Evolutionary conservation across 2,329 filamentous ascomycete genomes (phyloP).

Genomic region (Seiridium cupressi): DNA sequence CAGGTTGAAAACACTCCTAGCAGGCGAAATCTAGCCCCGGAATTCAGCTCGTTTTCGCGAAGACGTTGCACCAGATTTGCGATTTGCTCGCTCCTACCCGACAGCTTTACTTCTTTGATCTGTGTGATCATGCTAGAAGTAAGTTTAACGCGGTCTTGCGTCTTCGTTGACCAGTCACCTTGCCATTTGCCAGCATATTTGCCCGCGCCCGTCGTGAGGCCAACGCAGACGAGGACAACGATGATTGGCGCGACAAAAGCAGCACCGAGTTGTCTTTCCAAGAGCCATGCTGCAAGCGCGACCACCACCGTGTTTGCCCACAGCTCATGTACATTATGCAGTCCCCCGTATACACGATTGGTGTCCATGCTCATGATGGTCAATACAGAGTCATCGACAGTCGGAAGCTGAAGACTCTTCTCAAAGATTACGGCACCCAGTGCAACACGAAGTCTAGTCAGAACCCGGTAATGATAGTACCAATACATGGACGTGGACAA

Average conservation of each 20-base stretch:
- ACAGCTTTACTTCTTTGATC: slow-evolving; percentile 42
- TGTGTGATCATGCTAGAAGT: slow-evolving; percentile 32
- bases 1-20: slow-evolving; percentile 32
- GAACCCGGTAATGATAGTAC: slow-evolving; percentile 5
- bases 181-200: slow-evolving; percentile 25
- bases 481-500: not conserved
- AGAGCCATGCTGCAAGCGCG: slow-evolving; percentile 42
- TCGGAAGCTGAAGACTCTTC: not conserved
- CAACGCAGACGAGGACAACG: slow-evolving; percentile 30
- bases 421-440: slow-evolving; percentile 8
- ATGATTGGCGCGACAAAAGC: slow-evolving; percentile 47
- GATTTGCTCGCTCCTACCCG: slow-evolving; percentile 29
- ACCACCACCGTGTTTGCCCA: slow-evolving; percentile 41
- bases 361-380: slow-evolving; percentile 48
- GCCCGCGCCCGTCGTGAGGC: slow-evolving; percentile 17
- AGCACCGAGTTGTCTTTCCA: slow-evolving; percentile 43
- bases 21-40: slow-evolving; percentile 31
- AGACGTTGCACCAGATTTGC: slow-evolving; percentile 27
- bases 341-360: slow-evolving; percentile 36
- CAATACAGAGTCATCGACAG: slow-evolving; percentile 13
- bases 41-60: slow-evolving; percentile 32
- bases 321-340: slow-evolving; percentile 34
- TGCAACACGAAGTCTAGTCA: slow-evolving; percentile 28
- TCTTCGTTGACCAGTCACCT: slow-evolving; percentile 32
- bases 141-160: slow-evolving; percentile 29